These are phyloP conservation scores for Solanum boliviense DNA, from an alignment of 257 asterid species.

Conservation along the genomic window DNA sequence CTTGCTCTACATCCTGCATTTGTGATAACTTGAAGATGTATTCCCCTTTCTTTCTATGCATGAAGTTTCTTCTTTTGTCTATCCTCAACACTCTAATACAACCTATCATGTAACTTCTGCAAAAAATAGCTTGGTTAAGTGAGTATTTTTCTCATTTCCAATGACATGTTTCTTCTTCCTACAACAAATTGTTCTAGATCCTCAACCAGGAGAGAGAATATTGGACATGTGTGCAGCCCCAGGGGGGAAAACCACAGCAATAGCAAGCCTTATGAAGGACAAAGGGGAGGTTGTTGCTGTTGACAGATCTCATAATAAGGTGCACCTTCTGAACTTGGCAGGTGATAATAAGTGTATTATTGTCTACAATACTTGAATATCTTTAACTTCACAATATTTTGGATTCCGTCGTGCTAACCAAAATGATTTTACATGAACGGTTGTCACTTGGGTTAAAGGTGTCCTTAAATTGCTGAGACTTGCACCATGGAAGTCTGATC, in stretches of 20 bases:
- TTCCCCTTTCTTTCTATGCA: background rate
- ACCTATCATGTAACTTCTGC: background rate
- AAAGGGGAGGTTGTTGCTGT: slow-evolving; percentile 79
- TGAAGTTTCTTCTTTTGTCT: background rate
- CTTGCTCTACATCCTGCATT: background rate
- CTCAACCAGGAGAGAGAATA: slow-evolving; percentile 85
- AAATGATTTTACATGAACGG: background rate
- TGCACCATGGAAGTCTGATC: background rate
- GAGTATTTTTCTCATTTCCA: background rate
- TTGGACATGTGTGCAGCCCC: slow-evolving; percentile 99
- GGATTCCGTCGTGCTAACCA: background rate
- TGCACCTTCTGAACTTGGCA: slow-evolving; percentile 56
- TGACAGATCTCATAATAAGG: slow-evolving; percentile 99
- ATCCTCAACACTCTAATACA: background rate
- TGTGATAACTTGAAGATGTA: background rate
- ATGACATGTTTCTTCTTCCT: background rate
- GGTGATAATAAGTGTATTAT: slow-evolving; percentile 19
- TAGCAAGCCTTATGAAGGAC: slow-evolving; percentile 94
- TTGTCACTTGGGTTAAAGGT: background rate
- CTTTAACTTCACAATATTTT: background rate
- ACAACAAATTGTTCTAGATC: slow-evolving; percentile 40
- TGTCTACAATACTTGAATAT: background rate
- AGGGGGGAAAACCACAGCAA: slow-evolving; percentile 95
- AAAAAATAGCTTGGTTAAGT: background rate
- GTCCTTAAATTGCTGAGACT: background rate